phyloP scores from a whole-genome alignment of 1,284 basidiomycete genomes.

The Stygiomarasmius scandens region DNA sequence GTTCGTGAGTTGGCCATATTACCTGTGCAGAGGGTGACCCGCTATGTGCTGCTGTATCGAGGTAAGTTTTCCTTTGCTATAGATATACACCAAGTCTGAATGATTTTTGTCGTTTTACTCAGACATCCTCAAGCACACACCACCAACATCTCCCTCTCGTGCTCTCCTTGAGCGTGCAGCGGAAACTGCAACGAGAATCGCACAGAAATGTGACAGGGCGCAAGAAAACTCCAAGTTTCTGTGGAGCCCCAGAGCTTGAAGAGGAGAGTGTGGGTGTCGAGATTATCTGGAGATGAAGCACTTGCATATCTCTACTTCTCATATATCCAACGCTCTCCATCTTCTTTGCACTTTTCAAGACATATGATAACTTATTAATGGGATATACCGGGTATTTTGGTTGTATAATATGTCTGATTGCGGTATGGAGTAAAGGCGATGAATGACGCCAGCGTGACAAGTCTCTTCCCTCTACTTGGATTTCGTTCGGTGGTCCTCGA shows the following conservation, averaged over 20 bases:
- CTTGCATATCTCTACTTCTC: too few species aligned
- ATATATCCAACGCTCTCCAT: too few species aligned
- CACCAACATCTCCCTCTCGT: conserved; percentile 36
- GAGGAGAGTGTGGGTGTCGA: too few species aligned
- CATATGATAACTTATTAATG: too few species aligned
- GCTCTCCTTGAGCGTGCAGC: conserved; percentile 60
- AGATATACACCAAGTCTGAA: background rate
- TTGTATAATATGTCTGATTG: too few species aligned
- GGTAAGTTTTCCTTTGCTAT: conserved; percentile 42
- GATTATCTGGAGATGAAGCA: too few species aligned
- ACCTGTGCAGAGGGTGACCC: conserved; percentile 69
- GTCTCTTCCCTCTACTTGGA: too few species aligned
- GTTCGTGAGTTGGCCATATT: conserved; percentile 69
- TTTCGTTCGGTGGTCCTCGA: too few species aligned
- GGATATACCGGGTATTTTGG: too few species aligned
- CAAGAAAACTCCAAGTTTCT: conserved; percentile 64
- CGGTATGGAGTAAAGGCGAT: too few species aligned
- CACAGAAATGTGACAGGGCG: conserved; percentile 64
- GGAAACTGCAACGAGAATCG: conserved; percentile 60
- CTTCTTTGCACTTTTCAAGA: too few species aligned
- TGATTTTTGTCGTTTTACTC: conserved; percentile 5
- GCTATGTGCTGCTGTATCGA: conserved; percentile 68
- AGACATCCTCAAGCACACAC: conserved; percentile 45
- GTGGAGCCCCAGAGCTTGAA: conserved; percentile 12
- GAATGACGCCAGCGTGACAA: too few species aligned